phyloP scores from a whole-genome alignment of 2,329 filamentous ascomycete species.

The Trichoderma sp. region DNA sequence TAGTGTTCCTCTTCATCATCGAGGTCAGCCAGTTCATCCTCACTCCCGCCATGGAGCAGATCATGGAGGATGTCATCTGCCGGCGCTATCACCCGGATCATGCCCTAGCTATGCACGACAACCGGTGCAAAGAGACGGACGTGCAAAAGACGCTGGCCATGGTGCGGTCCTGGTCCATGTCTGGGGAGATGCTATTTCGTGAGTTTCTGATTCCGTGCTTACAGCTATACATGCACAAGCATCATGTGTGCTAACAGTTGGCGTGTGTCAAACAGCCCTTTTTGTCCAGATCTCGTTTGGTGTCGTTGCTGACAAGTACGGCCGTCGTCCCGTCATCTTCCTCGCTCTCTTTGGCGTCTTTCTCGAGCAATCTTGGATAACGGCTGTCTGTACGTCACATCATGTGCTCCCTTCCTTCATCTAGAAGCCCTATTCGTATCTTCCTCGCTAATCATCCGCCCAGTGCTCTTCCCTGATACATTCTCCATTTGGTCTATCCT shows the following conservation, averaged over 20 bases:
- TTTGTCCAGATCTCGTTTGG: slow-evolving; percentile 46
- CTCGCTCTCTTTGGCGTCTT: slow-evolving; percentile 34
- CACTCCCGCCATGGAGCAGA: slow-evolving; percentile 44
- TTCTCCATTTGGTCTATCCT: slow-evolving; percentile 42
- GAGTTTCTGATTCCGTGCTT: slow-evolving; percentile 16
- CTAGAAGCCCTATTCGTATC: slow-evolving; percentile 20
- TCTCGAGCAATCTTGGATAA: slow-evolving; percentile 30
- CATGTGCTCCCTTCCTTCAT: not conserved
- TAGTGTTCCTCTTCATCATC: slow-evolving; percentile 42
- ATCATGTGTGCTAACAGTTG: not conserved
- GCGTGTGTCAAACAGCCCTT: slow-evolving; percentile 30
- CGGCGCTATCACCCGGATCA: slow-evolving; percentile 44
- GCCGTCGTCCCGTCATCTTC: slow-evolving; percentile 41
- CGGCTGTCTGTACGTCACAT: slow-evolving; percentile 32
- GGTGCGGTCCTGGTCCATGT: slow-evolving; percentile 46
- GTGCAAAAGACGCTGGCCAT: slow-evolving; percentile 53
- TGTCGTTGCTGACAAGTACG: slow-evolving; percentile 46
- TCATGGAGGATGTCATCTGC: slow-evolving; percentile 55
- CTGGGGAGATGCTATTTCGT: slow-evolving; percentile 47
- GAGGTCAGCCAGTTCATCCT: slow-evolving; percentile 40
- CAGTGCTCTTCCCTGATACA: slow-evolving; percentile 37
- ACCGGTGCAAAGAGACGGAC: slow-evolving; percentile 46
- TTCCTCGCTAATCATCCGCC: not conserved
- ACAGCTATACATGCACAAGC: not conserved
- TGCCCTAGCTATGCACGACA: slow-evolving; percentile 35